Evolutionary conservation across 2,329 filamentous ascomycete genomes (phyloP), one percentile per base, ranked within the genome.

Genomic region (Hypomyces perniciosus): DNA sequence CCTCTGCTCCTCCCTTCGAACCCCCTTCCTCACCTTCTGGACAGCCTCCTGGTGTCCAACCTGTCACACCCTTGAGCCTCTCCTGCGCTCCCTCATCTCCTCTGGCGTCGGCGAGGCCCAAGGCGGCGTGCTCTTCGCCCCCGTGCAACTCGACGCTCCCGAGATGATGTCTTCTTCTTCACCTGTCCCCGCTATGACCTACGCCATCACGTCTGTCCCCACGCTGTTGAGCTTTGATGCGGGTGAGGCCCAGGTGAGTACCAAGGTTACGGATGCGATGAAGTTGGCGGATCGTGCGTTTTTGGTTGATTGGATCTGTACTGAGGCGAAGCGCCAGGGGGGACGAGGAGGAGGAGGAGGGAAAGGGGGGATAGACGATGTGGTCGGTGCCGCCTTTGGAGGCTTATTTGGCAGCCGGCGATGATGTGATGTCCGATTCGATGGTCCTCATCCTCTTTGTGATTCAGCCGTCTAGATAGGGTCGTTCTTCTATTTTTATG

Each of bases 11-110:
- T 77, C 78, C 5, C 69, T 78, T 5, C 71, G 75, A 40, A 73
- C 66, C 3, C 80, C 80, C 2, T 73, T 83, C n/a, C 61, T 84
- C 50, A 82, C 79, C 1, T 67, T 83, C 38, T 84, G 80, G 80
- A 81, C 79, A 0, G 72, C 80, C 1, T 77, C 77, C 6, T 83
- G 74, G 68, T 83, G 80, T 62, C 65, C 73, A 4, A 76, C 78
- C 12, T 83, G 80, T 63, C 71, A 69, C 42, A 62, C 65, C 31
- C 70, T 83, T 27, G 66, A 68, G 4, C 80, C 80, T 4, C 63
- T 81, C 8, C 46, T 83, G 5, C 62, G 61, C 9, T 67, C 71
- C 8, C 69, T 83, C 31, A 62, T 84, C 42, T 69, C 72, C 57
- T 68, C 69, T 3, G 76, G 77, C 45, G 69, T 77, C 3, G 79